Evolutionary conservation across 495 filamentous ascomycete genomes (phyloP), one percentile per base, ranked within the genome.

Genomic region (Neurospora sp.): DNA sequence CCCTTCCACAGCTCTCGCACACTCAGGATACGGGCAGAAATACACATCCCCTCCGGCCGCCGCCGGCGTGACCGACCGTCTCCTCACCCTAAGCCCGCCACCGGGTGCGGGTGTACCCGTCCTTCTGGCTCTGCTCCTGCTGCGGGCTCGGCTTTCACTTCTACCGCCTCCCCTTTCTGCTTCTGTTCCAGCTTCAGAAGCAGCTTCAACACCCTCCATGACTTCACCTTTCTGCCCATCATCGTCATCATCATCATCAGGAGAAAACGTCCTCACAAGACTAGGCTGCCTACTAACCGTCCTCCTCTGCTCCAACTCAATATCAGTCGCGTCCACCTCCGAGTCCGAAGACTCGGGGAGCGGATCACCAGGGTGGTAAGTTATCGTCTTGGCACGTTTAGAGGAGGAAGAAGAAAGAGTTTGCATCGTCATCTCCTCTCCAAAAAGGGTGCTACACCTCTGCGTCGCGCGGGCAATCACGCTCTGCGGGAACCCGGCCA

Each of bases 381-480:
- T 78, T 37, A 71, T 77, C 70, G 73, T 71, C 36, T 69, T 69
- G 0, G n/a, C 19, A 15, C 15, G n/a, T 3, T 48, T 43, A 4
- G 38, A 24, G 24, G 77, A 69, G 70, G 70, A 72, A 7, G 75
- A 77, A 21, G 31, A 70, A 71, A 92, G 79, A 0, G 82, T 88
- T 59, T 87, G 85, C 76, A 93, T 88, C 7, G 77, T 77, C 84
- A 92, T 91, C 24, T 86, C 83, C 79, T 93, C 86, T 0, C 85
- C 86, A 77, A 96, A 94, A 0, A 97, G 82, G 39, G 85, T 84
- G 2, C 89, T 85, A 77, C 94, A 97, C 42, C 94, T 85, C 76
- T 89, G 83, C 4, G 90, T 87, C 1, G 93, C 85, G 69, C 91
- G 86, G 54, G 87, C 85, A 9, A 97, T 83, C 6, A 89, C 91